Evolutionary conservation across 495 filamentous ascomycete species (phyloP).

Genomic region (Penicillium cinerascens): DNA sequence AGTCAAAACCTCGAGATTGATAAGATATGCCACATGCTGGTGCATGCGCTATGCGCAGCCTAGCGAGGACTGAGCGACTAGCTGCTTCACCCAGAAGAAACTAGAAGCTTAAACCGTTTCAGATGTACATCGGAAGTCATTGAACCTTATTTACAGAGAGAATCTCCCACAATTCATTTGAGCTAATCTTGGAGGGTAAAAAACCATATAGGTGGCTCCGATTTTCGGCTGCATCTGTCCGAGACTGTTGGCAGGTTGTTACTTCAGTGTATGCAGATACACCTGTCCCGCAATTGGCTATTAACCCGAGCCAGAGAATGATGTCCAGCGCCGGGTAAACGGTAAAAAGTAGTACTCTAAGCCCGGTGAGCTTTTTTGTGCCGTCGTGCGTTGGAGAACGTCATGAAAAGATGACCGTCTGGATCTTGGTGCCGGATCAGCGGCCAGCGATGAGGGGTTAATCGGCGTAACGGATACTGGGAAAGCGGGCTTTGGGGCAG

Average conservation of each 20-base stretch:
- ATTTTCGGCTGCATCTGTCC: neutral
- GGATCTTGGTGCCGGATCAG: neutral
- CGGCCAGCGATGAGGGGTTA: neutral
- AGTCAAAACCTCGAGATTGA: slow-evolving; percentile 8
- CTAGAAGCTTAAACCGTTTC: neutral
- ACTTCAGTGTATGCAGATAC: neutral
- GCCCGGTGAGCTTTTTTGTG: neutral
- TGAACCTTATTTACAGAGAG: neutral
- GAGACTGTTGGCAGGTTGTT: neutral
- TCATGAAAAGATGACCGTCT: neutral
- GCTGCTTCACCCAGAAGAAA: neutral
- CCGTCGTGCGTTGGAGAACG: neutral
- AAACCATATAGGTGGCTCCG: neutral
- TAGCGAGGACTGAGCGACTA: neutral
- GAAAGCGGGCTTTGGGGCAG: neutral
- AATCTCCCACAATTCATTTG: neutral
- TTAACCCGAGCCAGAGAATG: neutral
- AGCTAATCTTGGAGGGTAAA: neutral
- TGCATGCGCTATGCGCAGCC: neutral
- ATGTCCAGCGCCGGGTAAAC: neutral
- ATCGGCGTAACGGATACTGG: neutral
- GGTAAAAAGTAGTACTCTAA: neutral
- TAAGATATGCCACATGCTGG: slow-evolving; percentile 9
- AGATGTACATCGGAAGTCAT: neutral
- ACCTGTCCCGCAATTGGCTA: neutral